Evolutionary conservation across 2,329 filamentous ascomycete species (phyloP).

Genomic region (Stenocarpella maydis): DNA sequence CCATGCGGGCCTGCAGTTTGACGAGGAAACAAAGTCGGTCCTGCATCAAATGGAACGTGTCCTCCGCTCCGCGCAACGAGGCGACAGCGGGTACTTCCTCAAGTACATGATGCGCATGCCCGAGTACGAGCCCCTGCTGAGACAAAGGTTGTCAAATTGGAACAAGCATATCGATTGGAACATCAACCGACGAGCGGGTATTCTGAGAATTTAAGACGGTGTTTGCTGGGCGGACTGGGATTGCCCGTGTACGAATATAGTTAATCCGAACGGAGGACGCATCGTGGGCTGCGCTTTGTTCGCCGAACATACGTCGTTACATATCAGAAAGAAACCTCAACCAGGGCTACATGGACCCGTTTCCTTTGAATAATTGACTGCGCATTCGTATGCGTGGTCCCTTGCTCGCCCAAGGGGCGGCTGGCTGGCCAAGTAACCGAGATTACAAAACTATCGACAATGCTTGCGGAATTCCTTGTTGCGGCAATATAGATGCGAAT

Average conservation of each 20-base stretch:
- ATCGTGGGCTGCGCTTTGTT: background rate
- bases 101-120: conserved; percentile 47
- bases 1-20: conserved; percentile 65
- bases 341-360: background rate
- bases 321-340: background rate
- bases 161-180: conserved; percentile 41
- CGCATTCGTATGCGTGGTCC: background rate
- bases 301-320: background rate
- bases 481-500: background rate
- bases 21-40: conserved; percentile 55
- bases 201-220: background rate
- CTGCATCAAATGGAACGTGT: conserved; percentile 45
- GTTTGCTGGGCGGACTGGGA: background rate
- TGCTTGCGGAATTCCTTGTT: background rate
- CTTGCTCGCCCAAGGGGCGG: background rate
- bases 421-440: no score
- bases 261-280: background rate
- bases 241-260: background rate
- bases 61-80: conserved; percentile 33
- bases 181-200: conserved; percentile 30
- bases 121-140: conserved; percentile 46
- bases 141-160: conserved; percentile 44
- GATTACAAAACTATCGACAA: background rate
- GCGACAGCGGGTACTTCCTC: conserved; percentile 41
- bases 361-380: background rate